Conservation (phyloP, 768 basidiomycete species). For the Agaricus blazei region DNA sequence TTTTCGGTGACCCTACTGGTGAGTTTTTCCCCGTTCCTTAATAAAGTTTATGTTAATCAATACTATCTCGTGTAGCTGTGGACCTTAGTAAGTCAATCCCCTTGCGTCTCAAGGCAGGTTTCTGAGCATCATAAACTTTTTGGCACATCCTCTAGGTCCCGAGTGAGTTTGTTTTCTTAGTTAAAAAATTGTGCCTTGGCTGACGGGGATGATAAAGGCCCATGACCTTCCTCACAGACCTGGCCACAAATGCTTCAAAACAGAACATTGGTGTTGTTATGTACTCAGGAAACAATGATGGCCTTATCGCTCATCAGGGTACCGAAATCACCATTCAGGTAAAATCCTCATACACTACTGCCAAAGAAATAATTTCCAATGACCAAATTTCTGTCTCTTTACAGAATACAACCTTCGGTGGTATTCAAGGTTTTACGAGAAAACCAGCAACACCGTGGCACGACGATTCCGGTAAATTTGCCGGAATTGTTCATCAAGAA, state of each 20-base stretch:
- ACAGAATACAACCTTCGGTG: slow-evolving; percentile 77
- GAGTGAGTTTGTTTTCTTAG: slow-evolving; percentile 20
- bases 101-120: background rate
- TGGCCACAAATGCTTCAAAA: slow-evolving; percentile 59
- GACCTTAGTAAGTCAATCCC: slow-evolving; percentile 30
- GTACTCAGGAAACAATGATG: slow-evolving; percentile 68
- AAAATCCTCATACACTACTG: background rate
- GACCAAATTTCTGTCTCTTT: slow-evolving; percentile 9
- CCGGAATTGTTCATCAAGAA: slow-evolving; percentile 72
- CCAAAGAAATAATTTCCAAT: background rate
- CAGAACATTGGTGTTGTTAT: slow-evolving; percentile 49
- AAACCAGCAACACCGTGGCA: slow-evolving; percentile 66
- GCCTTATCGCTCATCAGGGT: slow-evolving; percentile 56
- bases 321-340: slow-evolving; percentile 64
- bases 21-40: slow-evolving; percentile 10
- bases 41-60: background rate
- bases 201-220: slow-evolving; percentile 31
- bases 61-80: slow-evolving; percentile 15
- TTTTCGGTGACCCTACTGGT: slow-evolving; percentile 32
- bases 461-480: slow-evolving; percentile 52
- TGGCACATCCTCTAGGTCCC: slow-evolving; percentile 19
- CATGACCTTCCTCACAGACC: slow-evolving; percentile 57
- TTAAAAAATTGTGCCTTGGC: background rate
- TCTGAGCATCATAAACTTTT: background rate
- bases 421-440: slow-evolving; percentile 67